Percentiles rank a stretch among this genome's conserved stretches.
phyloP scores from a whole-genome alignment of 345 rosid genomes.

The Microcos paniculata region DNA sequence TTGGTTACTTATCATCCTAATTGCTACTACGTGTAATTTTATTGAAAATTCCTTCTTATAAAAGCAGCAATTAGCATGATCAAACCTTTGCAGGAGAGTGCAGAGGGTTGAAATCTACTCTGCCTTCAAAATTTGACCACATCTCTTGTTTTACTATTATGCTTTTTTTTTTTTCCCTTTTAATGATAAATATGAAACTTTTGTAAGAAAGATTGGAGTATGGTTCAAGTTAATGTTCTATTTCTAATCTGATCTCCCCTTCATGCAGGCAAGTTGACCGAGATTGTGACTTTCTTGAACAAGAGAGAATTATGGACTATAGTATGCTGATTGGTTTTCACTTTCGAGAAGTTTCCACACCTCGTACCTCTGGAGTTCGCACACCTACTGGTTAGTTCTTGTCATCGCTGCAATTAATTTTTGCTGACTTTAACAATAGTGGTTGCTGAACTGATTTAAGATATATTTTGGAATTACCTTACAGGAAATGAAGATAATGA shows the following conservation, averaged over 20 bases:
- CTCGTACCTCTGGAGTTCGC: constrained; percentile 46
- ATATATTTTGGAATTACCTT: constrained; percentile 12
- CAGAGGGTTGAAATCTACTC: neutral
- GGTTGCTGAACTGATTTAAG: constrained; percentile 16
- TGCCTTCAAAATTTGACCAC: neutral
- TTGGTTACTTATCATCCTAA: neutral
- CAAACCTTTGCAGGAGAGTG: neutral
- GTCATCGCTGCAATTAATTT: constrained; percentile 11
- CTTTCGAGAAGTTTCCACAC: constrained; percentile 58
- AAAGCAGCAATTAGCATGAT: neutral
- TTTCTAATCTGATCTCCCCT: neutral
- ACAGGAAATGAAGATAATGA: constrained; percentile 51
- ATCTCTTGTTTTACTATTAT: neutral
- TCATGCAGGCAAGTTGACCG: constrained; percentile 85
- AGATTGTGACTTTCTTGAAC: constrained; percentile 93
- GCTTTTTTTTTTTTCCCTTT: neutral
- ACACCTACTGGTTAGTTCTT: constrained; percentile 64
- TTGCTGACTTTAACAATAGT: constrained; percentile 15
- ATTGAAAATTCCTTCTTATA: neutral
- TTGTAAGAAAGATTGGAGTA: neutral
- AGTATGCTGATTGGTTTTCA: constrained; percentile 91
- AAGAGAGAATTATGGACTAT: constrained; percentile 96
- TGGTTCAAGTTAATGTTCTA: neutral
- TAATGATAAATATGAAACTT: neutral
- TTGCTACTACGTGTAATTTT: neutral